A percentile compares a stretch with the other conserved stretches of the same genome.
phyloP scores from a whole-genome alignment of 2,329 filamentous ascomycete species.

The Metarhizium sp. region DNA sequence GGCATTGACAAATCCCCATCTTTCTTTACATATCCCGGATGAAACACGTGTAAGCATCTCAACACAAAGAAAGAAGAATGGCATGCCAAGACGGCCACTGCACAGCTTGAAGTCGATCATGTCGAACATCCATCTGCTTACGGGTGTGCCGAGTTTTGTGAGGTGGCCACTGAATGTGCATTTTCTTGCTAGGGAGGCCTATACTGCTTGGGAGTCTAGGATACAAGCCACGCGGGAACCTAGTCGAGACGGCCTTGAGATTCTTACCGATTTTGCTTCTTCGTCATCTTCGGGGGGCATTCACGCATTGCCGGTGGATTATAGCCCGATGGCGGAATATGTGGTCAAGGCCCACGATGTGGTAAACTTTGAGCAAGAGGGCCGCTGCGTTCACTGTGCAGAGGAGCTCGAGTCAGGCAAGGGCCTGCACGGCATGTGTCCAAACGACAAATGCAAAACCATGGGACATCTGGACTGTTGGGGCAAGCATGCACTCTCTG shows the following conservation, averaged over 20 bases:
- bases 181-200: conserved; percentile 66
- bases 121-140: conserved; percentile 71
- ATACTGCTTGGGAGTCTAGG: conserved; percentile 57
- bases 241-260: conserved; percentile 37
- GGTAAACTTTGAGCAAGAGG: conserved; percentile 47
- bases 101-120: conserved; percentile 59
- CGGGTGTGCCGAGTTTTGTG: conserved; percentile 69
- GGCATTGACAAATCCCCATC: conserved; percentile 81
- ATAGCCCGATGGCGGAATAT: conserved; percentile 41
- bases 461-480: conserved; percentile 54
- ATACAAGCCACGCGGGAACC: conserved; percentile 37
- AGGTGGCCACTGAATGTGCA: conserved; percentile 75
- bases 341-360: conserved; percentile 45
- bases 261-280: conserved; percentile 45
- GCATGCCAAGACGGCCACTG: conserved; percentile 46
- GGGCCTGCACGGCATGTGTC: conserved; percentile 49
- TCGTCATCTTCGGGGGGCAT: conserved; percentile 33
- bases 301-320: conserved; percentile 44
- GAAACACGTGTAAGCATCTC: conserved; percentile 48
- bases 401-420: conserved; percentile 32
- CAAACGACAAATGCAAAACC: conserved; percentile 41
- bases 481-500: conserved; percentile 39
- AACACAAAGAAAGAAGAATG: conserved; percentile 40
- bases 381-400: conserved; percentile 43
- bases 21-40: conserved; percentile 67